These are phyloP conservation scores for Oenanthe sinensis DNA, from an alignment of 129 eudicot species.

Conservation along the genomic window DNA sequence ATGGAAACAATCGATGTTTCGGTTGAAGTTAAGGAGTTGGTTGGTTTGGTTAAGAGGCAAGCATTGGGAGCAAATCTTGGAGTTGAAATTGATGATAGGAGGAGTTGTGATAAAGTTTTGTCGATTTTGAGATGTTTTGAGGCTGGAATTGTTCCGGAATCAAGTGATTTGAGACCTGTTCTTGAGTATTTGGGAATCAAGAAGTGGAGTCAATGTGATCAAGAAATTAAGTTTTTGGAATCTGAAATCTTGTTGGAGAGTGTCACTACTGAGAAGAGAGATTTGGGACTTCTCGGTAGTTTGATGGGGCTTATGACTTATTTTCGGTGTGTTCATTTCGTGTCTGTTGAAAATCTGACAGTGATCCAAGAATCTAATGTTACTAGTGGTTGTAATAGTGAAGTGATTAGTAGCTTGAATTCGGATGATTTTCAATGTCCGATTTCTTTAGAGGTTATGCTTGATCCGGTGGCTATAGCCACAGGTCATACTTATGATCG, in stretches of 20 bases:
- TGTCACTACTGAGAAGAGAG: slow-evolving; percentile 33
- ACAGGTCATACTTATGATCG: slow-evolving; percentile 91
- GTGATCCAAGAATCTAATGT: not conserved
- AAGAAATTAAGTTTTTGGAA: slow-evolving; percentile 54
- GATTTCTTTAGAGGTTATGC: slow-evolving; percentile 73
- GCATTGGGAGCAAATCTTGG: slow-evolving; percentile 25
- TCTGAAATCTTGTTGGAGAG: slow-evolving; percentile 39
- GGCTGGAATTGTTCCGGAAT: slow-evolving; percentile 37
- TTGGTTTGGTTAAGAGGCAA: slow-evolving; percentile 40
- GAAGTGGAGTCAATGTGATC: slow-evolving; percentile 56
- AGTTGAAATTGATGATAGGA: slow-evolving; percentile 41
- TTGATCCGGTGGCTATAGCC: slow-evolving; percentile 67
- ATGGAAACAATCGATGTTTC: slow-evolving; percentile 19
- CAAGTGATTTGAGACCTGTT: slow-evolving; percentile 33
- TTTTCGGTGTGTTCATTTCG: slow-evolving; percentile 47
- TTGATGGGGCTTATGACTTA: slow-evolving; percentile 56
- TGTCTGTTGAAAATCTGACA: slow-evolving; percentile 16
- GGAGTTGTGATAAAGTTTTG: slow-evolving; percentile 18
- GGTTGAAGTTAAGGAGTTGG: slow-evolving; percentile 36
- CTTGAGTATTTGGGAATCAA: slow-evolving; percentile 48
- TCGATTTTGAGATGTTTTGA: slow-evolving; percentile 41
- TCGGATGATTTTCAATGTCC: slow-evolving; percentile 80
- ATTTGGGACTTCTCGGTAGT: slow-evolving; percentile 31
- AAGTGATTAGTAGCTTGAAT: slow-evolving; percentile 28
- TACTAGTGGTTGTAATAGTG: not conserved